phyloP scores from a whole-genome alignment of 2,329 filamentous ascomycete species.

The Cadophora gregata region DNA sequence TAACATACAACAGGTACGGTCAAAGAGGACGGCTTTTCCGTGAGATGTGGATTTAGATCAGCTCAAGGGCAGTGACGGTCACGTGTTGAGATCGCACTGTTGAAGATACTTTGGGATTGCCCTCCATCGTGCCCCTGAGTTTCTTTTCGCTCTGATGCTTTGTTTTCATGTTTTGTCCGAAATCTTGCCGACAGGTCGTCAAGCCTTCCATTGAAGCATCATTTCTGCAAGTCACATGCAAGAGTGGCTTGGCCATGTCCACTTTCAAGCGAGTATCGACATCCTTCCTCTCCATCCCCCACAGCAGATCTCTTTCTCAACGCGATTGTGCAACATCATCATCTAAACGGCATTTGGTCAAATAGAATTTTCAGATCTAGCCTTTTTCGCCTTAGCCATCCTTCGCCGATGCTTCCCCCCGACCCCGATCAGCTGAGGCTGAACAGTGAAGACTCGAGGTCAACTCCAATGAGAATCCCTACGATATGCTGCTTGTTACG shows the following conservation, averaged over 20 bases:
- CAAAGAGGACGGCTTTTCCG: too few species aligned
- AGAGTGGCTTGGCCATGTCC: too few species aligned
- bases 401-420: slow-evolving; percentile 2
- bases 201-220: background rate
- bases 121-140: too few species aligned
- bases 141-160: too few species aligned
- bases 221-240: background rate
- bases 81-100: too few species aligned
- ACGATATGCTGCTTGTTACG: slow-evolving; percentile 10
- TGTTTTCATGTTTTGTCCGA: too few species aligned
- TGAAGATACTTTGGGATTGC: too few species aligned
- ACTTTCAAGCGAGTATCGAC: background rate
- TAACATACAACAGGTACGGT: too few species aligned
- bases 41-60: background rate
- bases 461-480: slow-evolving; percentile 1
- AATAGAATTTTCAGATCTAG: slow-evolving; percentile 10
- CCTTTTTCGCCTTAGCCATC: background rate
- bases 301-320: background rate
- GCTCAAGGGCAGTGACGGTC: too few species aligned
- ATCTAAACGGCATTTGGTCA: slow-evolving; percentile 8
- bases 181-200: too few species aligned
- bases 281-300: background rate
- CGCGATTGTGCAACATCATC: slow-evolving; percentile 6
- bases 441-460: slow-evolving; percentile 14
- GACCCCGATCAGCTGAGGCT: slow-evolving; percentile 10